Base-by-base conservation (phyloP, 192 early-diverging fungal genomes). In the Coemansia javaensis region DNA sequence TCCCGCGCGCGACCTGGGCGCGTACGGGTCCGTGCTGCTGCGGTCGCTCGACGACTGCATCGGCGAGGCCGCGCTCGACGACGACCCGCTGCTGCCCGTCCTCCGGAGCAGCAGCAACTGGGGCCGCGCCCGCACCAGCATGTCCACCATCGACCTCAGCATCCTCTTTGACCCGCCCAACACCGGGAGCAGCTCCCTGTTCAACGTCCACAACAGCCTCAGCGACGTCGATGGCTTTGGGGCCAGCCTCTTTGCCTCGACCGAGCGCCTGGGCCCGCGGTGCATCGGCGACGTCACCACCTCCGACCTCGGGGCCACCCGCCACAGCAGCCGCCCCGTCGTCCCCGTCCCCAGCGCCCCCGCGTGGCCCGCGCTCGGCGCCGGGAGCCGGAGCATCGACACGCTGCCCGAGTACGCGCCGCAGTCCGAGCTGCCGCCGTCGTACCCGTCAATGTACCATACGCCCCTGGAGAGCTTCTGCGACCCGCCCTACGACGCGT, bases 351-450 rank as follows among this genome's bases (percentile, higher is more conserved):
- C 56, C 11, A 36, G 36, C 11, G 15, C 47, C 2, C 46, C 44
- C 5, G 13, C 36, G 5, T 41, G 50, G 50, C 16, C 63, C 7
- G 31, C 44, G 6, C 49, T 36, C 7, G 40, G 23, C 16, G 24
- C 34, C 14, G 68, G 48, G 1, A 59, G 34, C 44, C 20, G 41
- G 21, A 73, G 70, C 42, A 30, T 48, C 20, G 70, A 74, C 32
- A 66, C 63, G 11, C 45, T 74, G 59, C 70, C 70, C 18, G 59
- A 63, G 32, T 74, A 74, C 30, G 39, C 39, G 16, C 42, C 54
- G 0, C 44, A 32, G 5, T 28, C 50, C 1, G 70, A 61, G 8
- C 57, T 51, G 33, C 70, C 70, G 15, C 70, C 70, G 23, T 42
- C 70, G 5, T 74, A 74, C 6, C 43, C 43, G 18, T 44, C 28